Evolutionary conservation across 2,329 filamentous ascomycete species (phyloP).

Genomic region (Dichotomopilus funicola): DNA sequence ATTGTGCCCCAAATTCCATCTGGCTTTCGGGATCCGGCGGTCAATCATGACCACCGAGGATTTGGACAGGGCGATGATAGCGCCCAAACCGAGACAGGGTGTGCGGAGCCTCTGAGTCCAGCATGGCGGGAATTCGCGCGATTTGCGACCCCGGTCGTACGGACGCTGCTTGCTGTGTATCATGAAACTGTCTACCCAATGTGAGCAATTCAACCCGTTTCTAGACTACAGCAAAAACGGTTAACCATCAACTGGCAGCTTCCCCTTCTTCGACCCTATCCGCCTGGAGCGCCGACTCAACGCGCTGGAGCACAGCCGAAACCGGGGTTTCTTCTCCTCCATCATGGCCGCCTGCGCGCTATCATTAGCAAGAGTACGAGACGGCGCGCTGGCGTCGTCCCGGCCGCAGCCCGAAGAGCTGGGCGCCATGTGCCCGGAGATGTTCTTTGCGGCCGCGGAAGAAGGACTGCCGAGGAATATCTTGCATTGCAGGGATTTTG

Average conservation of each 20-base stretch:
- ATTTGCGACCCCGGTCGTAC: constrained; percentile 15
- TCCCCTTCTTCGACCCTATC: constrained; percentile 23
- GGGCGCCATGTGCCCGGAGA: constrained; percentile 17
- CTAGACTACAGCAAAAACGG: background rate
- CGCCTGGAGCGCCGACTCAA: constrained; percentile 15
- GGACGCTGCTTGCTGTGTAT: constrained; percentile 17
- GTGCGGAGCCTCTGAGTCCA: constrained; percentile 1
- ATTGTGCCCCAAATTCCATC: background rate
- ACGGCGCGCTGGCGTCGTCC: constrained; percentile 12
- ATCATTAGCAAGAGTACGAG: constrained; percentile 20
- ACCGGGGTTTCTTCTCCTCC: constrained; percentile 24
- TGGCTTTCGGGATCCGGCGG: background rate
- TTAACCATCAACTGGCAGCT: constrained; percentile 11
- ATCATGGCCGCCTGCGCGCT: constrained; percentile 25
- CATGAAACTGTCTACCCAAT: constrained; percentile 24
- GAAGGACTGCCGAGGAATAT: constrained; percentile 22
- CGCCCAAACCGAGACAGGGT: background rate
- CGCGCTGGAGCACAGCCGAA: constrained; percentile 20
- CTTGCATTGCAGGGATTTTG: constrained; percentile 21
- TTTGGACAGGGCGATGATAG: background rate
- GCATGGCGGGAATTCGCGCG: constrained; percentile 3
- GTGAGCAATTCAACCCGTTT: constrained; percentile 11
- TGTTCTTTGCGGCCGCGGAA: constrained; percentile 23
- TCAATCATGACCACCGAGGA: background rate
- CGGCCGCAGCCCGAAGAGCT: constrained; percentile 1